phyloP scores from a whole-genome alignment of 2,329 filamentous ascomycete genomes.

The Coniochaeta hoffmannii region DNA sequence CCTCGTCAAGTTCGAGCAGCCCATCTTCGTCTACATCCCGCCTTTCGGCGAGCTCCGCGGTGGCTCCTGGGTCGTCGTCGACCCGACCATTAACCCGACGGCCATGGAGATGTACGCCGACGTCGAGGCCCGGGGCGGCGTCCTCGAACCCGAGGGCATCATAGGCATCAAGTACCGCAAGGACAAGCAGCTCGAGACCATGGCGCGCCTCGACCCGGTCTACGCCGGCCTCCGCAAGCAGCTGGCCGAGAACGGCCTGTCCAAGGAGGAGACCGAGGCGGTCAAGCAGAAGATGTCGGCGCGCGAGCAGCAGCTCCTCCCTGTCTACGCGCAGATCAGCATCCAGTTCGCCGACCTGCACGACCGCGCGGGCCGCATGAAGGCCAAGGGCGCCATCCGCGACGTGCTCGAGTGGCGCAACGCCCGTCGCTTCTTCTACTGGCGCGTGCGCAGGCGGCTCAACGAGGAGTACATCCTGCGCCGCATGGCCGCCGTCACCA shows the following conservation, averaged over 20 bases:
- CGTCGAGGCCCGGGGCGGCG: constrained; percentile 88
- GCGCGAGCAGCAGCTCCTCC: constrained; percentile 82
- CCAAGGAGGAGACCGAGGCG: constrained; percentile 64
- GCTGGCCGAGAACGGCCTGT: constrained; percentile 54
- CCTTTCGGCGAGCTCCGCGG: constrained; percentile 94
- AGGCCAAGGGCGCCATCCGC: constrained; percentile 93
- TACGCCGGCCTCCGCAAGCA: constrained; percentile 82
- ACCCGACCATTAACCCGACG: constrained; percentile 93
- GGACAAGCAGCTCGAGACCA: constrained; percentile 94
- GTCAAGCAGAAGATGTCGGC: constrained; percentile 79
- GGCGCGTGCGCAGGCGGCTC: constrained; percentile 91
- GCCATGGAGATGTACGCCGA: constrained; percentile 99
- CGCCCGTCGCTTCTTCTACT: constrained; percentile 97
- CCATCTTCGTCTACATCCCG: constrained; percentile 98
- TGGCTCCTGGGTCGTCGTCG: constrained; percentile 98
- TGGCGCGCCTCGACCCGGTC: constrained; percentile 82
- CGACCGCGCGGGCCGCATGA: constrained; percentile 94
- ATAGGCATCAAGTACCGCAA: constrained; percentile 98
- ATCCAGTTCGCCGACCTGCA: constrained; percentile 95
- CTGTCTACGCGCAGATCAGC: constrained; percentile 92
- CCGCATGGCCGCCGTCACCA: constrained; percentile 55
- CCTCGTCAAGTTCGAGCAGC: constrained; percentile 96
- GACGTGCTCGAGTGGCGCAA: constrained; percentile 78
- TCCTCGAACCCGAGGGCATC: constrained; percentile 96
- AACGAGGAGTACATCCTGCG: constrained; percentile 97